Base-by-base conservation (phyloP, 129 eudicot genomes). In the Smallanthus sonchifolius region DNA sequence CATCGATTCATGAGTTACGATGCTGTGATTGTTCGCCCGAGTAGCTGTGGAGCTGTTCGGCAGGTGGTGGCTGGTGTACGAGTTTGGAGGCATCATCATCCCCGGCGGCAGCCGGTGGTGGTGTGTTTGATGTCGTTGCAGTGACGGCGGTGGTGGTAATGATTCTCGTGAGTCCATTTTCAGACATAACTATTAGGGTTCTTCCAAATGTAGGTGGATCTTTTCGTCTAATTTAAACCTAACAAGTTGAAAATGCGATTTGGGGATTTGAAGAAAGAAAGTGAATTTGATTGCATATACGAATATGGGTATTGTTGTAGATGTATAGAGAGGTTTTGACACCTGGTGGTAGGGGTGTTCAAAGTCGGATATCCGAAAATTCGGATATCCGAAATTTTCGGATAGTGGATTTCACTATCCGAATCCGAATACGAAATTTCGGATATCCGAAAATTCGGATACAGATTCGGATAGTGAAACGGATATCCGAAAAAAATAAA, bases 141-240 rank as follows among this genome's bases (percentile, higher is more conserved):
- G 82, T 16, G 67, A 79, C 20, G 68, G 77, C 16, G 84, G 84
- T 57, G 70, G 66, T 59, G 78, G 67, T 51, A 85, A 65, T 2
- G 72, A 76, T 43, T 77, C 86, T 64, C 82, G 83, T n/a, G 87
- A 79, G 74, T 87, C 86, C 92, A 87, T 87, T 72, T 34, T 19
- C 8, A 4, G 11, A 63, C 60, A 62, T 15, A 44, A 69, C 43
- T 54, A 10, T 59, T 70, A 37, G 44, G 69, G 62, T 42, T 51
- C 52, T 42, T 73, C 62, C 24, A 51, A 72, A 65, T 79, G 79
- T 34, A 66, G 83, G 69, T 54, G 74, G 68, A 49, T 60, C 70
- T 9, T n/a, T 24, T 24, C 30, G 30, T 24, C 30, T 51, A 68
- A 9, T 39, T 55, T 48, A 38, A 71, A 55, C 24, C 24, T 36